A percentile compares a stretch with the other conserved stretches of the same genome.
Conservation (phyloP, 192 early-diverging fungal genomes). For the Coemansia sp. region DNA sequence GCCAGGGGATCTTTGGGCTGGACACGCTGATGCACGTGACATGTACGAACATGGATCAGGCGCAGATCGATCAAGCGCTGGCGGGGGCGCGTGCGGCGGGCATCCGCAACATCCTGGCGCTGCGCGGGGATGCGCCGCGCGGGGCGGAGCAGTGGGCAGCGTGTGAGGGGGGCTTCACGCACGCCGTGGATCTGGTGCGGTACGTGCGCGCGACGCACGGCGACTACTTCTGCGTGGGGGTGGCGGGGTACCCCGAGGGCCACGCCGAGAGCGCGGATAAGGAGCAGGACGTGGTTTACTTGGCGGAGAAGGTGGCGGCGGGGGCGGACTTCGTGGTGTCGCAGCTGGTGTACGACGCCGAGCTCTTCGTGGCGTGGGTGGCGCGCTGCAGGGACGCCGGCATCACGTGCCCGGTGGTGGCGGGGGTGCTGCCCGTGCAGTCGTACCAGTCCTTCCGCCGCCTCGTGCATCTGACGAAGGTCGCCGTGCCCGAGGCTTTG, state of each 20-base stretch:
- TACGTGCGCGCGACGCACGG: slow-evolving; percentile 87
- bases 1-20: slow-evolving; percentile 88
- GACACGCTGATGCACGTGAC: slow-evolving; percentile 97
- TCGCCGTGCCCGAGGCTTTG: slow-evolving; percentile 76
- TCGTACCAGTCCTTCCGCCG: slow-evolving; percentile 86
- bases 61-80: slow-evolving; percentile 83
- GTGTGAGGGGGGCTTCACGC: slow-evolving; percentile 66
- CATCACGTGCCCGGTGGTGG: slow-evolving; percentile 75
- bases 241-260: slow-evolving; percentile 90
- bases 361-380: slow-evolving; percentile 79
- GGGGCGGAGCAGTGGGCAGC: slow-evolving; percentile 78
- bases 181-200: slow-evolving; percentile 86
- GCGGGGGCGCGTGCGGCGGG: slow-evolving; percentile 80
- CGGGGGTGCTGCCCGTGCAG: slow-evolving; percentile 96
- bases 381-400: slow-evolving; percentile 72
- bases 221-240: slow-evolving; percentile 94
- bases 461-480: slow-evolving; percentile 83
- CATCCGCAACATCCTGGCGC: slow-evolving; percentile 91
- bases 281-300: slow-evolving; percentile 68
- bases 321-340: slow-evolving; percentile 96
- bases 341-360: slow-evolving; percentile 90
- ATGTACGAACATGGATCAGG: slow-evolving; percentile 95
- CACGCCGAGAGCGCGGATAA: slow-evolving; percentile 60
- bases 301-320: slow-evolving; percentile 86
- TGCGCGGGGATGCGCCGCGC: slow-evolving; percentile 91